Conservation (phyloP, 139 green algal genomes). For the Deuterostichococcus epilithicus region DNA sequence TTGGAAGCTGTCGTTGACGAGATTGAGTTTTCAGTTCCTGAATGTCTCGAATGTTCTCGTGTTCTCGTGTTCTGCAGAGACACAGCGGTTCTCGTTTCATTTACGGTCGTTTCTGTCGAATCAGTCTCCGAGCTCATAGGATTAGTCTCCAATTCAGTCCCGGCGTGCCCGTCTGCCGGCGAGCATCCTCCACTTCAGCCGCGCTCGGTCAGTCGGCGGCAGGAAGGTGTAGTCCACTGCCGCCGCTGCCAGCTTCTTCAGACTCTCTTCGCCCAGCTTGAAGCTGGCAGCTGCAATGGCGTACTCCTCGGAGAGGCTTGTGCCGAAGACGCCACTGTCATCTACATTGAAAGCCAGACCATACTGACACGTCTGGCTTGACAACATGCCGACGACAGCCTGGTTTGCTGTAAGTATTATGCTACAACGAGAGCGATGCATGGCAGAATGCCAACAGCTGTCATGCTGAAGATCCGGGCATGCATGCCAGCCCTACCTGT, state of each 20-base stretch:
- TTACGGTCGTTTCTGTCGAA: no score
- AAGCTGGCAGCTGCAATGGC: constrained; percentile 56
- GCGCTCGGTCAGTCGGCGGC: background rate
- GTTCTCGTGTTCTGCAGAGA: no score
- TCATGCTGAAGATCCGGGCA: no score
- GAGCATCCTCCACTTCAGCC: background rate
- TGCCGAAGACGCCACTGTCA: constrained; percentile 72
- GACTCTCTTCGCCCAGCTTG: constrained; percentile 15
- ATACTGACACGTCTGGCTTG: no score
- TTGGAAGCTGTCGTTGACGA: no score
- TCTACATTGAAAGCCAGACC: constrained; percentile 43
- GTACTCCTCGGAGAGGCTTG: constrained; percentile 51
- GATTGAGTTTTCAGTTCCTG: no score
- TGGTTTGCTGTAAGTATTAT: no score
- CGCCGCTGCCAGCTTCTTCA: constrained; percentile 18
- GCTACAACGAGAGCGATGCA: no score
- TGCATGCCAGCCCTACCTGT: constrained; percentile 32
- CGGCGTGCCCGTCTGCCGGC: background rate
- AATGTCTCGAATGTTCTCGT: no score
- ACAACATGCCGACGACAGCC: no score
- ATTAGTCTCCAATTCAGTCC: background rate
- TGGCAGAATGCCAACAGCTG: background rate
- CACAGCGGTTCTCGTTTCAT: no score
- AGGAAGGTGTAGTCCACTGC: constrained; percentile 29
- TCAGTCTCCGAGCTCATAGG: no score